phyloP scores from a whole-genome alignment of 441 rosid species.

The Flueggea neowawraea region DNA sequence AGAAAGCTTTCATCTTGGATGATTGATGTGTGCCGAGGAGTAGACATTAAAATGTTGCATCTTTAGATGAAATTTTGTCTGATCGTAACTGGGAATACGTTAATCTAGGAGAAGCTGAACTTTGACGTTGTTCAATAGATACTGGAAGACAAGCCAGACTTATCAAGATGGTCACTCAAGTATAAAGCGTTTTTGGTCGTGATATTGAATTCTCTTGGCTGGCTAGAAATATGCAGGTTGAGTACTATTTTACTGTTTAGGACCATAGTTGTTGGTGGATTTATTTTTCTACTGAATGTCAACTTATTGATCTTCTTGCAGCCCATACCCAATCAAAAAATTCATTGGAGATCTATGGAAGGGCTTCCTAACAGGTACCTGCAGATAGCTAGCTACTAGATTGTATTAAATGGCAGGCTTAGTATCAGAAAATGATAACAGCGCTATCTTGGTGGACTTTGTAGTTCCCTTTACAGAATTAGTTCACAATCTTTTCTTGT shows the following conservation, averaged over 20 bases:
- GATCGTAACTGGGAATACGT: conserved; percentile 1
- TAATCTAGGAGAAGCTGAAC: conserved; percentile 11
- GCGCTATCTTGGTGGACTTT: no score
- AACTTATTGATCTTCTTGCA: conserved; percentile 23
- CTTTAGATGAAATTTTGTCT: not conserved
- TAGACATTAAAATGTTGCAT: not conserved
- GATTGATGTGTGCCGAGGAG: no score
- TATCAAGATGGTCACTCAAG: conserved; percentile 80
- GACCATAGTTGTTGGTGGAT: no score
- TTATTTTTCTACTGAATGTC: no score
- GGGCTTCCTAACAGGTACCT: conserved; percentile 85
- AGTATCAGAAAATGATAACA: no score
- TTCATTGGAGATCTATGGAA: conserved; percentile 95
- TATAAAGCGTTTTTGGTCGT: conserved; percentile 71
- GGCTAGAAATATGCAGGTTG: conserved; percentile 82
- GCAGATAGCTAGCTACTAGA: not conserved
- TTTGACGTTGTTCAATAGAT: conserved; percentile 38
- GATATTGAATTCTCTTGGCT: conserved; percentile 88
- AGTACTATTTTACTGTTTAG: no score
- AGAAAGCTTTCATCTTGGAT: no score
- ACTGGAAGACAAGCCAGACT: conserved; percentile 67
- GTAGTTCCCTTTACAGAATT: no score
- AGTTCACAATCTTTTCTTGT: no score
- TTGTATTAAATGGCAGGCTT: no score
- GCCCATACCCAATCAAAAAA: conserved; percentile 89